Evolutionary conservation across 768 basidiomycete genomes (phyloP).

Genomic region (Termitomyces eurrhizus): DNA sequence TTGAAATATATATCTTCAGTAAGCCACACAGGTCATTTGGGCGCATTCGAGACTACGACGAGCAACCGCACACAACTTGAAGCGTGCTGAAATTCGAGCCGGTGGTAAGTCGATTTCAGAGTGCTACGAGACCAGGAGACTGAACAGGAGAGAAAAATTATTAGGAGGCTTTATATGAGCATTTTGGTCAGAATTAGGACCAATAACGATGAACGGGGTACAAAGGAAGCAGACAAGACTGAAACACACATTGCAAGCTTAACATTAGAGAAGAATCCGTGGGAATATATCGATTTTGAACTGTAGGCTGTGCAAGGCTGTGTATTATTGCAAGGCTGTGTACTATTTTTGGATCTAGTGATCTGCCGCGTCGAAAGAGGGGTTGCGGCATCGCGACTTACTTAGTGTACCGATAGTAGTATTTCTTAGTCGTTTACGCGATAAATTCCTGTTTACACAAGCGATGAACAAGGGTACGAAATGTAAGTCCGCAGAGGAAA

Average conservation of each 20-base stretch:
- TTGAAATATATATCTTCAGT: not conserved
- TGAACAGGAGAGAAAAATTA: not conserved
- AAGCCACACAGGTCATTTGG: not conserved
- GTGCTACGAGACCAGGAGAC: not conserved
- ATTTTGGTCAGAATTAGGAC: not conserved
- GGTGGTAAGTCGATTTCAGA: not conserved
- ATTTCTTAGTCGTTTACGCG: too few relatives aligned
- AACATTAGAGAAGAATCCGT: not conserved
- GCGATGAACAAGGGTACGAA: too few relatives aligned
- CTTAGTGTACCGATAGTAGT: too few relatives aligned
- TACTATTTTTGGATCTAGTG: too few relatives aligned
- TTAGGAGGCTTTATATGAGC: not conserved
- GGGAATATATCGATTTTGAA: not conserved
- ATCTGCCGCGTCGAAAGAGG: too few relatives aligned
- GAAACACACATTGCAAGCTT: not conserved
- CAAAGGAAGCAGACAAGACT: not conserved
- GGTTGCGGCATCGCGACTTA: too few relatives aligned
- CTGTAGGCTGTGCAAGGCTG: not conserved
- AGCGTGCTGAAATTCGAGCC: not conserved
- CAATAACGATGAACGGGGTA: not conserved
- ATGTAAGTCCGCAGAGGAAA: too few relatives aligned
- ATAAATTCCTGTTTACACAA: too few relatives aligned
- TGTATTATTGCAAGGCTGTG: too few relatives aligned
- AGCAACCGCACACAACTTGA: not conserved
- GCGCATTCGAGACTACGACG: not conserved